phyloP scores from a whole-genome alignment of 2,329 filamentous ascomycete genomes.

The Colletotrichum destructivum region DNA sequence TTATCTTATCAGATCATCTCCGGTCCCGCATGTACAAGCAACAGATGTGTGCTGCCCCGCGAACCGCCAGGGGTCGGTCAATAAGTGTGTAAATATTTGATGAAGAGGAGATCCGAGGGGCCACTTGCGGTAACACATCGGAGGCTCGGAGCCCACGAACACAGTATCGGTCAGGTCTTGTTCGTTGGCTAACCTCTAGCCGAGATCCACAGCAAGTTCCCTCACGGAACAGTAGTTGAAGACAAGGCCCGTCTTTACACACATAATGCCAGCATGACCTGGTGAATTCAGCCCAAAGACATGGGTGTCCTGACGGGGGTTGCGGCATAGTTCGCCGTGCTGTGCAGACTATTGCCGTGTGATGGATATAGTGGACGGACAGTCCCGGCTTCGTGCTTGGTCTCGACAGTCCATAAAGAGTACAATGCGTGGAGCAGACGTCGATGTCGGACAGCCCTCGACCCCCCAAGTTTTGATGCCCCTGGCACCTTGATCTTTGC shows the following conservation, averaged over 20 bases:
- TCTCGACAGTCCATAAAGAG: neutral
- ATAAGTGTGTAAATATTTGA: neutral
- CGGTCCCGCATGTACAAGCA: neutral
- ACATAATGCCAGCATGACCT: too few species aligned
- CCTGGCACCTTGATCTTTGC: neutral
- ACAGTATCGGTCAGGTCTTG: neutral
- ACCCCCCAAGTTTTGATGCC: neutral
- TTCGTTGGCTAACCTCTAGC: neutral
- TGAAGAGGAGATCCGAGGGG: constrained; percentile 2
- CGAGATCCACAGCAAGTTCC: neutral
- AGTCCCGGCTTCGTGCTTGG: neutral
- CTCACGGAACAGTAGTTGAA: neutral
- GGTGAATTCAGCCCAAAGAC: neutral
- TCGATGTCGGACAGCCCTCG: neutral
- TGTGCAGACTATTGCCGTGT: too few species aligned
- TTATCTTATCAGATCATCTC: constrained; percentile 42
- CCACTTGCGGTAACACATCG: constrained; percentile 32
- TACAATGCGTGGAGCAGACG: neutral
- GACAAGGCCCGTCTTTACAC: neutral
- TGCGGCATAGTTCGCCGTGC: neutral
- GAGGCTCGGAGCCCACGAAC: constrained; percentile 2
- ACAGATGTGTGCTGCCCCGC: neutral
- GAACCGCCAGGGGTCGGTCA: constrained; percentile 5
- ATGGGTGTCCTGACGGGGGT: neutral
- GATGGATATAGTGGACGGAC: too few species aligned